Evolutionary conservation across 106 monocot species (phyloP), one percentile per base, ranked within the genome.

Genomic region (Cymbidium sinense): DNA sequence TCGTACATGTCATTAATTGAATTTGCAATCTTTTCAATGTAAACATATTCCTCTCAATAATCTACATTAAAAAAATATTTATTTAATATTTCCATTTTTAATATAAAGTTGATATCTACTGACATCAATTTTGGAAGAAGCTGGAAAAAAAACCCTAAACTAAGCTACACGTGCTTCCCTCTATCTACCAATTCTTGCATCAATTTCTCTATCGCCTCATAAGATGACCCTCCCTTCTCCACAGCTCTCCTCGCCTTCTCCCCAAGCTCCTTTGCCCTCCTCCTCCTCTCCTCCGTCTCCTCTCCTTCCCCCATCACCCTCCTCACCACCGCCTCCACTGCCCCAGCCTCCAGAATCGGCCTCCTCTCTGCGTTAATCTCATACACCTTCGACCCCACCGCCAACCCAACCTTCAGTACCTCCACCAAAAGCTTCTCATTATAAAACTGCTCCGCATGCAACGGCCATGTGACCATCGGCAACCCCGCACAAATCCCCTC

Each of bases 401-500:
- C 82, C 33, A 82, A 78, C 8, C 84, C 87, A 4, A 85, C 76
- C 30, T 55, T 7, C 86, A 86, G 84, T n/a, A 79, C 84, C 0
- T 73, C 83, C 67, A 86, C 86, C 19, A 89, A 65, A 9, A 85
- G 80, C 81, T 77, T 84, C 21, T 84, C 87, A 34, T 85, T 86
- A 54, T 73, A 84, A 7, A 81, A 76, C 75, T 90, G 90, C 41
- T 90, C 90, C 15, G 83, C 78, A 87, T 79, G 84, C 50, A 85
- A 83, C 31, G 89, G 89, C 70, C 89, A 21, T 27, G 54, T 86
- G 28, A 87, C 85, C 85, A 93, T 79, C 15, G 87, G 85, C 76
- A 89, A 79, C 1, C 89, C 92, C 12, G 74, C 25, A 20, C 58
- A 30, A 2, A 93, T 9, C 12, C 70, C 84, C 80, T 93, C 92